These are phyloP conservation scores for Gelatoporia subvermispora DNA, from an alignment of 768 basidiomycete species.

Conservation along the genomic window DNA sequence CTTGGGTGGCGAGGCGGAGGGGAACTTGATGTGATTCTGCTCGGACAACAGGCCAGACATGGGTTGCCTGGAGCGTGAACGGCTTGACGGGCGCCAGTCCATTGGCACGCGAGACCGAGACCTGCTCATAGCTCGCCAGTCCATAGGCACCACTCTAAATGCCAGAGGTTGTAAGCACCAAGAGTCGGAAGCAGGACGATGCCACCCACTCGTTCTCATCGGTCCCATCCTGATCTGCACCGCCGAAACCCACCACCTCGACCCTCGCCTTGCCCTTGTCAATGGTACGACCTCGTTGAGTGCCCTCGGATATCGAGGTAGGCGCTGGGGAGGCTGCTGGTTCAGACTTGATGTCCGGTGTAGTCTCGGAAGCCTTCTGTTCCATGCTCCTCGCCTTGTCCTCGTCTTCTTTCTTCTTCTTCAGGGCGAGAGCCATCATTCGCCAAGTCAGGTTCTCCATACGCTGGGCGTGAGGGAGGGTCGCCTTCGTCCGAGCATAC, in stretches of 20 bases:
- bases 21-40: constrained; percentile 26
- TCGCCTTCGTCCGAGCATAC: constrained; percentile 87
- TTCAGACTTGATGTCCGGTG: not conserved
- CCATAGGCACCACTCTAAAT: constrained; percentile 59
- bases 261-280: constrained; percentile 80
- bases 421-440: constrained; percentile 94
- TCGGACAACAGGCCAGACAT: constrained; percentile 32
- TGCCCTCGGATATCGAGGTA: constrained; percentile 21
- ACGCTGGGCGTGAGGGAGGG: constrained; percentile 83
- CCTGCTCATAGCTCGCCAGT: constrained; percentile 89
- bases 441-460: constrained; percentile 99
- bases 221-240: constrained; percentile 60
- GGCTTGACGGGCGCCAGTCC: constrained; percentile 83
- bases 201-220: constrained; percentile 72
- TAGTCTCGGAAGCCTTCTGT: constrained; percentile 13
- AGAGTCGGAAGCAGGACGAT: constrained; percentile 16
- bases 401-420: constrained; percentile 81
- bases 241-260: constrained; percentile 79
- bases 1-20: constrained; percentile 21
- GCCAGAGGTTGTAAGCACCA: constrained; percentile 4
- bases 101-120: constrained; percentile 87
- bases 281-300: constrained; percentile 66
- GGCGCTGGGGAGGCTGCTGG: not conserved
- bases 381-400: constrained; percentile 29
- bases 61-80: constrained; percentile 74